Conservation (phyloP, 2,329 filamentous ascomycete genomes). For the Fusarium sp. region DNA sequence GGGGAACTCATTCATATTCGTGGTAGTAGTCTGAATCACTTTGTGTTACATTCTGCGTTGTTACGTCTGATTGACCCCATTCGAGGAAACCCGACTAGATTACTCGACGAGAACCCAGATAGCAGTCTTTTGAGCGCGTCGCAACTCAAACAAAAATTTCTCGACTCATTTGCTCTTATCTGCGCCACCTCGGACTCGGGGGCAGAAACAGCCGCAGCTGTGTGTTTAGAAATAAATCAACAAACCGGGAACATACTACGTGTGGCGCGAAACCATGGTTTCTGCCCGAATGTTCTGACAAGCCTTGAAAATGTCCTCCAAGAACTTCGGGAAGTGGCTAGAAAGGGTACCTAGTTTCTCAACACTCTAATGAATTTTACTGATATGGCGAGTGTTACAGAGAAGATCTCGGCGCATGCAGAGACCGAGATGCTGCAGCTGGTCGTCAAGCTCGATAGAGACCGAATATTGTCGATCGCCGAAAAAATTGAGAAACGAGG, state of each 20-base stretch:
- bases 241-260: slow-evolving; percentile 10
- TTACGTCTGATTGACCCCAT: slow-evolving; percentile 19
- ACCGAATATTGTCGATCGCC: not conserved
- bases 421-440: slow-evolving; percentile 10
- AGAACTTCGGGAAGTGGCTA: slow-evolving; percentile 7
- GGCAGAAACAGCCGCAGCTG: slow-evolving; percentile 46
- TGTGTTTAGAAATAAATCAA: slow-evolving; percentile 44
- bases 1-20: no score
- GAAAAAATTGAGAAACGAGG: not conserved
- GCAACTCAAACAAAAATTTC: slow-evolving; percentile 46
- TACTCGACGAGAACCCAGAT: slow-evolving; percentile 7
- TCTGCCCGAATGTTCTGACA: not conserved
- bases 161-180: slow-evolving; percentile 50
- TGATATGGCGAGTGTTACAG: not conserved
- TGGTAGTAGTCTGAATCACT: not conserved
- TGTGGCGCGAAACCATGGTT: slow-evolving; percentile 45
- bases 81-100: slow-evolving; percentile 8
- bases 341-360: not conserved
- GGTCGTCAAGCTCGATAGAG: not conserved
- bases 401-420: slow-evolving; percentile 9
- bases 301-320: not conserved
- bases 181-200: slow-evolving; percentile 42
- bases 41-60: slow-evolving; percentile 1
- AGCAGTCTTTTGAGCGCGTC: not conserved
- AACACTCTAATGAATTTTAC: fast-evolving